Conservation (phyloP, 805 yeast genomes). For the Suhomyces kilbournensis region DNA sequence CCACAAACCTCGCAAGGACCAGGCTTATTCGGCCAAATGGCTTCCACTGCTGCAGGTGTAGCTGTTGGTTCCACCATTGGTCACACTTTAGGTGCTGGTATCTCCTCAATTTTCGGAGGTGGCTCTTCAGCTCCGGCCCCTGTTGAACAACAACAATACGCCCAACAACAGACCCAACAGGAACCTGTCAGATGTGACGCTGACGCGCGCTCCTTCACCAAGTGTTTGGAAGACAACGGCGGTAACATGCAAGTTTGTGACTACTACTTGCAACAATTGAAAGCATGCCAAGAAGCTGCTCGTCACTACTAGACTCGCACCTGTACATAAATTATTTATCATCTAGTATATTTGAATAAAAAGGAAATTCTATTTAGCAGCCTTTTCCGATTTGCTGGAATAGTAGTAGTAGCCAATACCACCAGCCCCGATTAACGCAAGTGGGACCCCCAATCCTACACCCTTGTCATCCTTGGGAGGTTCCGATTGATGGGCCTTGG, state of each 20-base stretch:
- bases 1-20: conserved; percentile 53
- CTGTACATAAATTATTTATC: background rate
- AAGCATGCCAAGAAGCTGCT: conserved; percentile 95
- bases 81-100: conserved; percentile 94
- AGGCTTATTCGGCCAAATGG: conserved; percentile 95
- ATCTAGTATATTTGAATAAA: background rate
- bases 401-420: conserved; percentile 28
- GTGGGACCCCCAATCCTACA: conserved; percentile 14
- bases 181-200: conserved; percentile 70
- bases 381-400: conserved; percentile 2
- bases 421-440: conserved; percentile 27
- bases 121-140: conserved; percentile 49
- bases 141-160: conserved; percentile 46
- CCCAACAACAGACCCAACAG: conserved; percentile 36
- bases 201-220: conserved; percentile 93
- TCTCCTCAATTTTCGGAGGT: conserved; percentile 81
- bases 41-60: conserved; percentile 98
- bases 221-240: conserved; percentile 87
- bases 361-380: background rate
- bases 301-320: conserved; percentile 56
- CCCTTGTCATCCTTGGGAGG: background rate
- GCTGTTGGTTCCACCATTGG: conserved; percentile 98
- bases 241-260: conserved; percentile 98
- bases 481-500: conserved; percentile 5
- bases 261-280: conserved; percentile 93